Conservation (phyloP, 768 basidiomycete genomes). For the Galerina marginata region DNA sequence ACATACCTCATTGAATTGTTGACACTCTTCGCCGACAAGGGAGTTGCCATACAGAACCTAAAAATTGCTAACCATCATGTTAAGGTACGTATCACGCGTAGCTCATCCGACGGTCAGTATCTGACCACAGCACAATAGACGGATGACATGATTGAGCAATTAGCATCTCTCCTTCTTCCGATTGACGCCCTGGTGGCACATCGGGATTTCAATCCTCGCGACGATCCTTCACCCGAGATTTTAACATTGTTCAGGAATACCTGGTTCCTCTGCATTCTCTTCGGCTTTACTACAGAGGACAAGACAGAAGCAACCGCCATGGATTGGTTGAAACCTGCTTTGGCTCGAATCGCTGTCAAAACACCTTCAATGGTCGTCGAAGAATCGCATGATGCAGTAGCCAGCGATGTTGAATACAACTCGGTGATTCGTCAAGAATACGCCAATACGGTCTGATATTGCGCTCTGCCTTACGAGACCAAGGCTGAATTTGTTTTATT, state of each 20-base stretch:
- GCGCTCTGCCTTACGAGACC: neutral
- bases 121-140: conserved; percentile 45
- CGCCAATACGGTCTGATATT: conserved; percentile 63
- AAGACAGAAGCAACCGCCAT: conserved; percentile 65
- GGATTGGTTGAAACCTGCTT: conserved; percentile 79
- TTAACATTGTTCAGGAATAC: conserved; percentile 86
- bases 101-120: neutral
- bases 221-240: conserved; percentile 59
- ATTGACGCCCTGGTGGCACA: conserved; percentile 88
- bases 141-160: conserved; percentile 84
- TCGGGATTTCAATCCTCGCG: conserved; percentile 65
- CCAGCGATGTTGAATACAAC: conserved; percentile 92
- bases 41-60: conserved; percentile 85
- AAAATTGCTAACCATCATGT: conserved; percentile 68
- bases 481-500: conserved; percentile 7
- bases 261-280: conserved; percentile 93
- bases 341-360: conserved; percentile 81
- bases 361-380: conserved; percentile 88
- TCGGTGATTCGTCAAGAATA: conserved; percentile 89
- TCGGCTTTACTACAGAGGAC: conserved; percentile 71
- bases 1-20: conserved; percentile 85
- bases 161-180: conserved; percentile 87
- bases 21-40: conserved; percentile 88
- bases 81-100: conserved; percentile 50
- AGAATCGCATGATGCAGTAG: conserved; percentile 78